Percentiles rank a stretch among this genome's conserved stretches.
These are phyloP conservation scores for Teratosphaeria destructans DNA, from an alignment of 2,329 filamentous ascomycete genomes.

Conservation along the genomic window DNA sequence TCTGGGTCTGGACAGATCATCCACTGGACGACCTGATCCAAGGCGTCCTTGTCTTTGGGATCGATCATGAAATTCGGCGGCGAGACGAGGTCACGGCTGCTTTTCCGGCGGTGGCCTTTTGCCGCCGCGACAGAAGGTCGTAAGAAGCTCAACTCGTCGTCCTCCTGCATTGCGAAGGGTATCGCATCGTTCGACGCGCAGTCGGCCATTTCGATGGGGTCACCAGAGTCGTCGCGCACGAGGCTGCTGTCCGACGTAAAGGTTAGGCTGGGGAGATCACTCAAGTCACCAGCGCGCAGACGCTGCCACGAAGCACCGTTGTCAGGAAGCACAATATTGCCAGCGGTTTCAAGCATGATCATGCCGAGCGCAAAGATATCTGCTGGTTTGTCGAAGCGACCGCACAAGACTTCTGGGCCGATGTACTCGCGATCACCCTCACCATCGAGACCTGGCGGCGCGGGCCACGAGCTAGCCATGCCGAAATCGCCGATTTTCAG, in stretches of 20 bases:
- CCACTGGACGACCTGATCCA: slow-evolving; percentile 75
- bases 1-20: slow-evolving; percentile 73
- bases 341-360: slow-evolving; percentile 88
- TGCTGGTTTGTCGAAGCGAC: slow-evolving; percentile 77
- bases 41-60: slow-evolving; percentile 56
- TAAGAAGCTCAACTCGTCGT: slow-evolving; percentile 30
- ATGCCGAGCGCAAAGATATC: slow-evolving; percentile 91
- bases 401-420: slow-evolving; percentile 80
- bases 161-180: slow-evolving; percentile 19
- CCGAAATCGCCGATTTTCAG: slow-evolving; percentile 84
- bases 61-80: slow-evolving; percentile 89
- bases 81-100: slow-evolving; percentile 47
- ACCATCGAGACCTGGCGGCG: slow-evolving; percentile 64
- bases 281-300: slow-evolving; percentile 78
- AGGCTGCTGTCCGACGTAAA: slow-evolving; percentile 64
- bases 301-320: slow-evolving; percentile 88
- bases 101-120: slow-evolving; percentile 14
- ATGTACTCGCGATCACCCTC: slow-evolving; percentile 97
- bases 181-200: slow-evolving; percentile 17
- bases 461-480: slow-evolving; percentile 69
- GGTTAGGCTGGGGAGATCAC: slow-evolving; percentile 77
- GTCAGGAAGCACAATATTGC: slow-evolving; percentile 86
- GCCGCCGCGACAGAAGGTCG: slow-evolving; percentile 15
- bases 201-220: slow-evolving; percentile 37
- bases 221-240: slow-evolving; percentile 62